Base-by-base conservation (phyloP, 257 asterid species). In the Craterostigma plantagineum region DNA sequence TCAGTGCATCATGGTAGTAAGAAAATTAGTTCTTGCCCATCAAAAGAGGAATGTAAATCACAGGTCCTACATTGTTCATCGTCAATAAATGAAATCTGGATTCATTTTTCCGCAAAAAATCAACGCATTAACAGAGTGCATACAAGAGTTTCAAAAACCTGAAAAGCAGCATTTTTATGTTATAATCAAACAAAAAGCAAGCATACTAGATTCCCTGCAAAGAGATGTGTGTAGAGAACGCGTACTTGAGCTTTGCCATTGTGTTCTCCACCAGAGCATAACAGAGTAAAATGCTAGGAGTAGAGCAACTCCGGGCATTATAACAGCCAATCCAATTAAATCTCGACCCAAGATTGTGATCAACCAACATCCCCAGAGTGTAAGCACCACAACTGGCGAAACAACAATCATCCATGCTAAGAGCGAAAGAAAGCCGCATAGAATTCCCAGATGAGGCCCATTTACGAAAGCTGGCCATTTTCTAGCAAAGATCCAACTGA, bases 231-330 rank as follows among this genome's bases (percentile, higher is more conserved):
- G 36, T 45, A 46, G 47, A 49, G 38, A 57, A 44, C 53, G 67
- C 99, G 38, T 77, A 90, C 99, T 90, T 69, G 99, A 90, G 78
- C 99, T 90, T 75, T 90, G 99, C 99, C 99, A 90, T 48, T 83
- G 99, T 42, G 99, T 90, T 67, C 99, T 83, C 99, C 95, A 90
- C 99, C 99, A 90, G 58, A 90, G 94, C 95, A 90, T 90, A 49
- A 90, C 69, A 1, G 95, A 75, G 52, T 90, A 90, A 72, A 90
- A 90, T 18, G 99, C 92, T 70, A 90, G 60, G 35, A 90, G 80
- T 37, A 90, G 76, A 63, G 95, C 92, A 61, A 68, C 73, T 56
- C 99, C 99, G 55, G 92, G 91, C 99, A 90, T 90, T 71, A 90
- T 69, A 54, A 90, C 94, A 27, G 99, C 99, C 38, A 90, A 75